Conservation (phyloP, 1,139 yeast species). For the Hansenula lynferdii region DNA sequence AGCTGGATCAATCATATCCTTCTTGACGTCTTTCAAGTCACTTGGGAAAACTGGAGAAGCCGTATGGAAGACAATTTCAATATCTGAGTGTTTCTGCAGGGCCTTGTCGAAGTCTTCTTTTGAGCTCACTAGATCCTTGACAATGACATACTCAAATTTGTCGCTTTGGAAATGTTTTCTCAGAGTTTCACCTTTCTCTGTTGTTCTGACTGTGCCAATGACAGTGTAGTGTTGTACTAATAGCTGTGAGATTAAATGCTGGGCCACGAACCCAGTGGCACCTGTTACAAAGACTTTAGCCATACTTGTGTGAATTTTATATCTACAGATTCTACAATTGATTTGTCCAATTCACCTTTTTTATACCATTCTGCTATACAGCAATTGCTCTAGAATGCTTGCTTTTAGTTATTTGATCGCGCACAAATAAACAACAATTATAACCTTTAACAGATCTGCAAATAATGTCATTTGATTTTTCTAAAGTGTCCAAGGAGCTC, state of each 20-base stretch:
- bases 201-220: conserved; percentile 33
- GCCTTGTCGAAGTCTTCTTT: conserved; percentile 35
- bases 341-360: no score
- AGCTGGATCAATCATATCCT: conserved; percentile 39
- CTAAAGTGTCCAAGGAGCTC: no score
- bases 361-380: no score
- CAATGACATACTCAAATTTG: conserved; percentile 18
- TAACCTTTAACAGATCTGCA: no score
- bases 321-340: no score
- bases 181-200: conserved; percentile 23
- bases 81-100: conserved; percentile 31
- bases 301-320: neutral
- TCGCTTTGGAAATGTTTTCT: neutral
- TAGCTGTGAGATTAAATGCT: conserved; percentile 32
- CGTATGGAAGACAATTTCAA: conserved; percentile 46
- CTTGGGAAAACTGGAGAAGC: conserved; percentile 40
- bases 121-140: conserved; percentile 28
- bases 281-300: conserved; percentile 38
- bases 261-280: conserved; percentile 47
- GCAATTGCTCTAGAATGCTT: no score
- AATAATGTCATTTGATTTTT: no score
- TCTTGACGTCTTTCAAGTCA: conserved; percentile 29
- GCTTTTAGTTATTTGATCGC: no score
- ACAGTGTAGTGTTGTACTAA: conserved; percentile 25
- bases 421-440: no score